Percentiles rank a stretch among this genome's conserved stretches.
phyloP scores from a whole-genome alignment of 106 monocot species.

The Platanthera zijinensis region DNA sequence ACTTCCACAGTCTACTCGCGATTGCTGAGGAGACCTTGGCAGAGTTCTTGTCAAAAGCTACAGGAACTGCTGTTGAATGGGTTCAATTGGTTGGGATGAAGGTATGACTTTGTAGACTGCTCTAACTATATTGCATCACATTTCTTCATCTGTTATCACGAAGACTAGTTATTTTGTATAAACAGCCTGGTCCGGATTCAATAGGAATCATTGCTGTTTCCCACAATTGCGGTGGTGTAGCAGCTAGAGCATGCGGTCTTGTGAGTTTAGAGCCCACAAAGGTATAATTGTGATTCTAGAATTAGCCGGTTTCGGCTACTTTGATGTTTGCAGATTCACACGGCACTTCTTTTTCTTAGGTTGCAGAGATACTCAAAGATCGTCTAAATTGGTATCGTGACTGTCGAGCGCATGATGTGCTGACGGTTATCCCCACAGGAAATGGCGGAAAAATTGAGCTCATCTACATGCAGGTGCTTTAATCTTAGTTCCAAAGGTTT shows the following conservation, averaged over 20 bases:
- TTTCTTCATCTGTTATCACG: neutral
- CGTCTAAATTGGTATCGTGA: too few species aligned
- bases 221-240: constrained; percentile 91
- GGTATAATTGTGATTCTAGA: constrained; percentile 12
- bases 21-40: too few species aligned
- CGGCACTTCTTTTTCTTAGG: too few species aligned
- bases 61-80: constrained; percentile 80
- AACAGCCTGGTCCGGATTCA: constrained; percentile 99
- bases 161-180: neutral
- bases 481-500: neutral
- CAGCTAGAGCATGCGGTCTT: constrained; percentile 95
- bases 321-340: too few species aligned
- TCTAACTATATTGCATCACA: neutral
- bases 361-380: too few species aligned
- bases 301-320: too few species aligned
- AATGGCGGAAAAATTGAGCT: constrained; percentile 85
- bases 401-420: too few species aligned
- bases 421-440: too few species aligned
- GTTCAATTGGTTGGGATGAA: constrained; percentile 67
- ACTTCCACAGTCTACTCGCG: neutral
- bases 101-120: constrained; percentile 17
- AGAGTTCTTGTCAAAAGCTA: constrained; percentile 74
- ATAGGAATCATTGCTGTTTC: constrained; percentile 99
- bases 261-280: constrained; percentile 97
- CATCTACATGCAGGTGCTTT: constrained; percentile 83